A percentile compares a stretch with the other conserved stretches of the same genome.
Conservation (phyloP, 331 rosid genomes). For the Telfairia occidentalis region DNA sequence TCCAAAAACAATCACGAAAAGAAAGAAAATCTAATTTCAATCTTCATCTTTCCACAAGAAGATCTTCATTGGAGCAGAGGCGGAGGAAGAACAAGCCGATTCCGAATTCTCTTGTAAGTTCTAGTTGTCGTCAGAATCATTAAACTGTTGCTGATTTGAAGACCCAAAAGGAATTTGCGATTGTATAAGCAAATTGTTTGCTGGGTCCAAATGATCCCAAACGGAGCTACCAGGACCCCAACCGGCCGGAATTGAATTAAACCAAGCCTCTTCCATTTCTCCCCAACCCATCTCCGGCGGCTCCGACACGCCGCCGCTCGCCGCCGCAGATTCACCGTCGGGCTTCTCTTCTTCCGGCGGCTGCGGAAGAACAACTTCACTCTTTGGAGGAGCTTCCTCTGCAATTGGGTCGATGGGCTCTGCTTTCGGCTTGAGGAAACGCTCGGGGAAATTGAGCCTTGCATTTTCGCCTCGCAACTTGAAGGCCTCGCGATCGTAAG, state of each 20-base stretch:
- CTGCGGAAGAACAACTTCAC: neutral
- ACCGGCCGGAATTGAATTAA: conserved; percentile 63
- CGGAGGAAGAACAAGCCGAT: conserved; percentile 27
- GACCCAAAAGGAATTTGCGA: conserved; percentile 34
- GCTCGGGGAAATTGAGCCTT: conserved; percentile 79
- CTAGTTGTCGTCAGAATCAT: conserved; percentile 9
- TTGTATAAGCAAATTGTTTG: conserved; percentile 42
- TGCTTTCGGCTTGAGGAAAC: conserved; percentile 24
- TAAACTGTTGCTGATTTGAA: conserved; percentile 17
- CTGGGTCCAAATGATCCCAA: conserved; percentile 80
- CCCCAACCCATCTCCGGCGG: conserved; percentile 66
- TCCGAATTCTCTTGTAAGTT: conserved; percentile 26
- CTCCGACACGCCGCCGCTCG: conserved; percentile 30
- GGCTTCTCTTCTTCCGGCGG: conserved; percentile 29
- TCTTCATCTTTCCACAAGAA: conserved; percentile 40
- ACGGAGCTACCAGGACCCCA: conserved; percentile 94
- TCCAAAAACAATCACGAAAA: no score
- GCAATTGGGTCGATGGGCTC: neutral
- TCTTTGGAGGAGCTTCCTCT: conserved; percentile 18
- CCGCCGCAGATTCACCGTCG: conserved; percentile 26
- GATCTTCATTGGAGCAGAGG: conserved; percentile 33
- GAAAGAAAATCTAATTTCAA: conserved; percentile 16
- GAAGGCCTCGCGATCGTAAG: conserved; percentile 91
- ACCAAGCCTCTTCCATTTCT: conserved; percentile 77
- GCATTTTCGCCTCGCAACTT: conserved; percentile 89